phyloP scores from a whole-genome alignment of 495 filamentous ascomycete genomes.

The Talaromyces nanjingensis region DNA sequence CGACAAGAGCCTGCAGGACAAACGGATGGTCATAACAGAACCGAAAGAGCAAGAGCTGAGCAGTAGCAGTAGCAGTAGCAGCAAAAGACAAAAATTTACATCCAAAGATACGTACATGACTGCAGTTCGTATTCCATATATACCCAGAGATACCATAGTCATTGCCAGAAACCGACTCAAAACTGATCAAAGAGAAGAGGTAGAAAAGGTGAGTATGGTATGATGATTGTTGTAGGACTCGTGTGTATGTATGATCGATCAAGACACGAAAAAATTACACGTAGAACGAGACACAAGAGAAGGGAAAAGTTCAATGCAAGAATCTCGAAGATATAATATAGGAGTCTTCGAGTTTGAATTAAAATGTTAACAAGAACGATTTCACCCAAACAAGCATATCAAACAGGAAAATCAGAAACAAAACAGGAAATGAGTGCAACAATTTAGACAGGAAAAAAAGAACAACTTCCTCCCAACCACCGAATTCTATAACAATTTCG shows the following conservation, averaged over 20 bases:
- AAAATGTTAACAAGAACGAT: background rate
- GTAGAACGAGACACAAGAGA: background rate
- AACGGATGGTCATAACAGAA: background rate
- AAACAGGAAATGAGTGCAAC: background rate
- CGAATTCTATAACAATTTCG: background rate
- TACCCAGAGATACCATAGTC: background rate
- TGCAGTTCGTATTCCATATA: background rate
- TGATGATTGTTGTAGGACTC: background rate
- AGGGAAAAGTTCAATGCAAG: background rate
- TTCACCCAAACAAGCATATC: background rate
- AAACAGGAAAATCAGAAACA: background rate
- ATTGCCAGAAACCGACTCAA: background rate
- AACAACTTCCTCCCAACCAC: background rate
- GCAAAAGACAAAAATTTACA: background rate
- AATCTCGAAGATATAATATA: background rate
- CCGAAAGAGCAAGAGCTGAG: background rate
- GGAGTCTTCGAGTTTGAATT: background rate
- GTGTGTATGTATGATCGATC: background rate
- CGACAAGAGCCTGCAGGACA: background rate
- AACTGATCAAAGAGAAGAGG: background rate
- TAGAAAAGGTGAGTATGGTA: background rate
- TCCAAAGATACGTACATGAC: background rate
- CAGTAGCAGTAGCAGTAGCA: background rate
- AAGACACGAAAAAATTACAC: background rate
- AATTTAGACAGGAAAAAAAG: background rate